Base-by-base conservation (phyloP, 352 stramenopile genomes). In the Pythium phragmiticola region DNA sequence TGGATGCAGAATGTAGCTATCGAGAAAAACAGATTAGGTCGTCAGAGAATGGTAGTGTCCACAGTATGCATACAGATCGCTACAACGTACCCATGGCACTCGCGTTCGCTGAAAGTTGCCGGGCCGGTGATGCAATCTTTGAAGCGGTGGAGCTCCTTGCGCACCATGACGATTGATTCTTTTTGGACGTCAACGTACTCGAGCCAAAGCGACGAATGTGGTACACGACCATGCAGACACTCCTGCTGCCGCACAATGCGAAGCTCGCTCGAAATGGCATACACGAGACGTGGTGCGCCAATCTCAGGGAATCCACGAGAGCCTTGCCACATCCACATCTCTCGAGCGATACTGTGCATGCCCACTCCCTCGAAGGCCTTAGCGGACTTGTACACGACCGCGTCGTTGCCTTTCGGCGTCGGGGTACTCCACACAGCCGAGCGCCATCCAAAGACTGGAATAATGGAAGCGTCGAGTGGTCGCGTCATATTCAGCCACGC, bases 141-240 rank as follows among this genome's bases (percentile, higher is more conserved):
- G 46, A 70, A 70, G n/a, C 34, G 41, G 12, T 70, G 57, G 21
- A 70, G 57, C 41, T 70, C 53, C 34, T 66, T 65, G 11, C 64
- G 64, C 0, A 65, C 42, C 19, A 70, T 33, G 12, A 50, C 21
- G 9, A 63, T 46, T 0, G 43, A 65, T 3, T 65, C 43, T 21
- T 37, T 52, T 50, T 42, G 42, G 12, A 47, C n/a, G 8, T 26
- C n/a, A 14, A 66, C 50, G 30, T 30, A 70, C 51, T 70, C 64
- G 16, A 70, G 36, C 64, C 64, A 70, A 9, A 70, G 34, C 8
- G 57, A 60, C 36, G 55, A 23, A 19, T 60, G 57, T 12, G 63
- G 14, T 14, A 19, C 42, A 19, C 63, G 57, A 16, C 57, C 63
- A 19, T 65, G 57, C 33, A 65, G 63, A 30, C 43, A 39, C 36